A percentile compares a stretch with the other conserved stretches of the same genome.
Evolutionary conservation across 129 eudicot genomes (phyloP).

Genomic region (Escallonia rubra): DNA sequence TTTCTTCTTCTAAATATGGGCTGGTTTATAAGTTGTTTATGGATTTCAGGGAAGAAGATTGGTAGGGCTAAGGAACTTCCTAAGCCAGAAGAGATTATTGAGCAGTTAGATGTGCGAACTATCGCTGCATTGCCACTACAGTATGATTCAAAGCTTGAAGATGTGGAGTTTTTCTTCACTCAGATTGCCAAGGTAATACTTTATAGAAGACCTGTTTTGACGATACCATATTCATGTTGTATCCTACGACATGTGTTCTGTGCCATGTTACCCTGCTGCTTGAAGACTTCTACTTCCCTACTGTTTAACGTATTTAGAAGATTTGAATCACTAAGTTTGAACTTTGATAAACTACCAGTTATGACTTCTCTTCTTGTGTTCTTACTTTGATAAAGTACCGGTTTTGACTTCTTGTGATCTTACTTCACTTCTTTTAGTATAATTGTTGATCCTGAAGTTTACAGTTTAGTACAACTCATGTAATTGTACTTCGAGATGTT

Average conservation of each 20-base stretch:
- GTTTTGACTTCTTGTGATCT: no score
- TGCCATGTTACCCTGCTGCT: no score
- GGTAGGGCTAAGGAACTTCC: constrained; percentile 71
- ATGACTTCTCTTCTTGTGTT: no score
- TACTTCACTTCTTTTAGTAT: background rate
- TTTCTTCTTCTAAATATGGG: background rate
- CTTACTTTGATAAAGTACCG: no score
- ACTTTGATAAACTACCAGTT: no score
- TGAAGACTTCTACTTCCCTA: no score
- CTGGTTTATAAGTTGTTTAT: background rate
- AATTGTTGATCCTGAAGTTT: no score
- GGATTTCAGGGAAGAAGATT: constrained; percentile 56
- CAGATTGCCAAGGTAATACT: constrained; percentile 61
- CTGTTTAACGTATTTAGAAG: no score
- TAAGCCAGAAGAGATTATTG: constrained; percentile 76
- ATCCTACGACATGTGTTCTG: no score
- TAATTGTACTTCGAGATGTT: background rate
- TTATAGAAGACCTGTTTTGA: background rate
- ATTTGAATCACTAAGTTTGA: no score
- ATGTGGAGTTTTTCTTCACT: constrained; percentile 71
- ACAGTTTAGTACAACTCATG: no score
- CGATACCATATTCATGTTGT: no score
- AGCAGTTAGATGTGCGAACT: constrained; percentile 78
- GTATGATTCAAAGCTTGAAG: constrained; percentile 77
- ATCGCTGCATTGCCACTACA: constrained; percentile 82